Conservation (phyloP, 2,329 filamentous ascomycete species). For the Pseudocercospora cruenta region DNA sequence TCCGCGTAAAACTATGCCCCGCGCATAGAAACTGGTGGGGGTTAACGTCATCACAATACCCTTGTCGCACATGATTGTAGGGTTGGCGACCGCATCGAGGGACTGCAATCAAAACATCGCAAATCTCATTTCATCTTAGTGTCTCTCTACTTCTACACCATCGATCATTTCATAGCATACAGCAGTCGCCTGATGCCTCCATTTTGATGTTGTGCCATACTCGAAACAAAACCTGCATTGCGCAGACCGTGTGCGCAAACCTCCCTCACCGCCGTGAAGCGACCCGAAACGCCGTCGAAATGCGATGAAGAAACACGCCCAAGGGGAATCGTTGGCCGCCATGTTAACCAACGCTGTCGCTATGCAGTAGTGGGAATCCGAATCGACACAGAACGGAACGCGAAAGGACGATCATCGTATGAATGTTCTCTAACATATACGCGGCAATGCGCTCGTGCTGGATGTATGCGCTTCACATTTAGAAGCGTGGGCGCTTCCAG, state of each 20-base stretch:
- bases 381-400: conserved; percentile 26
- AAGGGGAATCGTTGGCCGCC: conserved; percentile 18
- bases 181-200: not conserved
- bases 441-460: conserved; percentile 12
- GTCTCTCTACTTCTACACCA: conserved; percentile 2
- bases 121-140: not conserved
- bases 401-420: conserved; percentile 11
- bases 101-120: conserved; percentile 1
- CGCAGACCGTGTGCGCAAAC: conserved; percentile 1
- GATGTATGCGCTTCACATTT: conserved; percentile 16
- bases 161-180: not conserved
- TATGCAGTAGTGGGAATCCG: conserved; percentile 29
- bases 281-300: conserved; percentile 14
- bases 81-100: not conserved
- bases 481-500: conserved; percentile 64
- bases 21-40: not conserved
- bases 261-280: conserved; percentile 7
- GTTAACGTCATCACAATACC: not conserved
- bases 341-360: conserved; percentile 27
- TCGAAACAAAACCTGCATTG: conserved; percentile 1
- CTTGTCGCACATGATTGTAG: not conserved
- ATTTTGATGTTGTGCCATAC: not conserved
- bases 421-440: conserved; percentile 9
- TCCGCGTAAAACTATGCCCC: not conserved
- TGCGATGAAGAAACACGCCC: conserved; percentile 12